Evolutionary conservation across 257 asterid species (phyloP), one percentile per base, ranked within the genome.

Genomic region (Haberlea rhodopensis): DNA sequence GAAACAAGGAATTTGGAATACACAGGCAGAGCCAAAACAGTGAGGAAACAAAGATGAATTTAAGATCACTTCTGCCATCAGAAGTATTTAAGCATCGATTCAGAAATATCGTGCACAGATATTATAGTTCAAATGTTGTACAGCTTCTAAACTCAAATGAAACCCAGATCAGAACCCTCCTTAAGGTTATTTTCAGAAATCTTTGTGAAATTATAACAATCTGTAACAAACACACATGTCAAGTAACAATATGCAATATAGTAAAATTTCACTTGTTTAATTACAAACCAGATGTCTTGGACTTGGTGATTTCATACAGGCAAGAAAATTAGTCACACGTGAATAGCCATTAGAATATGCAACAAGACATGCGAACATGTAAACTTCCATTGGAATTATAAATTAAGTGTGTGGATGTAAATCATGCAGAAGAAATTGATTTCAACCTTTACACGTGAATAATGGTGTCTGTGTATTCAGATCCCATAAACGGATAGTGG

Each of bases 401-500:
- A 65, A 25, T 56, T 24, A 18, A 55, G 23, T n/a, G 32, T 52
- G 70, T 66, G 10, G 24, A 49, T 16, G 55, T 20, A 48, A 55
- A 24, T 62, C 65, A 56, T 18, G 49, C 10, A 68, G 21, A 57
- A 67, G 70, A 66, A 66, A 8, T 25, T 6, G 60, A 57, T 46
- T 67, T 86, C 68, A 54, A 92, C 99, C 99, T 85, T 77, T 77
- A 67, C 94, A 89, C 26, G 95, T 87, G 79, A 85, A 89, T 61
- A 87, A 70, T 2, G 99, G 99, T 48, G 97, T 89, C 82, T 89
- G 99, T 16, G 99, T 92, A 73, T 69, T 85, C 55, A 89, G 84
- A 79, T 92, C 97, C 99, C 99, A 92, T 25, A 92, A 71, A 51
- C 95, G 99, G 63, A 92, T 95, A 60, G 94, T 87, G 46, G 99